A percentile compares a stretch with the other conserved stretches of the same genome.
phyloP scores from a whole-genome alignment of 345 rosid genomes.

The Acer negundo region DNA sequence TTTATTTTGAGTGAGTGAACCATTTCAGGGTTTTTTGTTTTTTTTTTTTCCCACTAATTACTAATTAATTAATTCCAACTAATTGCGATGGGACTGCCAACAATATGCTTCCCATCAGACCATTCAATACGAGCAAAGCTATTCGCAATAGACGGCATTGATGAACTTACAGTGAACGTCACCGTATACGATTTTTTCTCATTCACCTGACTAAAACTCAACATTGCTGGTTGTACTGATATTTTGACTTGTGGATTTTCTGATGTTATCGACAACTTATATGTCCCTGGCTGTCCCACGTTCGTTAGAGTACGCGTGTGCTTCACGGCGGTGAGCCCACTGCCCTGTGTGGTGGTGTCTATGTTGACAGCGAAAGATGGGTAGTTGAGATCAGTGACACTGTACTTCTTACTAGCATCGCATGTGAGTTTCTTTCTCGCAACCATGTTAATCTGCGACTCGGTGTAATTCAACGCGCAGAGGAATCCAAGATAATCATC shows the following conservation, averaged over 20 bases:
- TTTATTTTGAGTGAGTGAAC: constrained; percentile 12
- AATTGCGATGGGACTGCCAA: constrained; percentile 81
- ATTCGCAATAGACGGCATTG: constrained; percentile 40
- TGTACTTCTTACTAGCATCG: constrained; percentile 45
- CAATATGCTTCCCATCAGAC: constrained; percentile 75
- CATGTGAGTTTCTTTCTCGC: constrained; percentile 55
- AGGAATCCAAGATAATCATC: constrained; percentile 72
- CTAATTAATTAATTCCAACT: constrained; percentile 45
- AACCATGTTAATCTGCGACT: constrained; percentile 43
- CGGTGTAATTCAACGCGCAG: constrained; percentile 69
- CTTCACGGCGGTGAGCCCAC: constrained; percentile 37
- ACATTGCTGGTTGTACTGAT: constrained; percentile 57
- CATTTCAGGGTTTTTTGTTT: background rate
- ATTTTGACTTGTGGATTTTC: constrained; percentile 50
- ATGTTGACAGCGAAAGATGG: constrained; percentile 72
- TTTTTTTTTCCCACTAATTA: background rate
- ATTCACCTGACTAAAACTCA: constrained; percentile 51
- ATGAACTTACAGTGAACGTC: constrained; percentile 53
- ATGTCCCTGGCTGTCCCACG: constrained; percentile 64
- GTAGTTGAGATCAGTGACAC: constrained; percentile 62
- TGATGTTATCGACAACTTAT: constrained; percentile 47
- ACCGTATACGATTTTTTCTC: constrained; percentile 77
- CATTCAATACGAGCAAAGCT: constrained; percentile 66
- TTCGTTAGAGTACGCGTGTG: constrained; percentile 72
- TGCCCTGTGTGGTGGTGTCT: constrained; percentile 20